Base-by-base conservation (phyloP, 768 basidiomycete genomes). In the Xerocomus potaroensis region DNA sequence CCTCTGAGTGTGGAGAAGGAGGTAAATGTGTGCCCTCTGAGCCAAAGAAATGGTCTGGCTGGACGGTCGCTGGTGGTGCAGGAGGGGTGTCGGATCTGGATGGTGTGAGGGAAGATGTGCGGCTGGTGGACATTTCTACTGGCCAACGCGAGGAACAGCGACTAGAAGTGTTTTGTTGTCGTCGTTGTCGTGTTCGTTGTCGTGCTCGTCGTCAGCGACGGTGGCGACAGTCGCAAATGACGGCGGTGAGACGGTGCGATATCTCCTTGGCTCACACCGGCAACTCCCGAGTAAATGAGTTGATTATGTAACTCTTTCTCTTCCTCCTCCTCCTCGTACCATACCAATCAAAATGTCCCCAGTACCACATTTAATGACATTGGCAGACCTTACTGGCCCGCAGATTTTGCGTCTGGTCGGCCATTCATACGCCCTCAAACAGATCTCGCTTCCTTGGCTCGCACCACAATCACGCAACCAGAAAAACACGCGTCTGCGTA, bases 1-100 rank as follows among this genome's bases (percentile, higher is more conserved):
- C 79, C 51, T 80, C 77, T 2, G 82, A 83, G 50, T 75, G 63
- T 9, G 84, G 84, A 7, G 85, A 86, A 8, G 77, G 80, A 2
- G 79, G 78, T 0, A 72, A 53, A 10, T 65, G 63, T 0, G 56
- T 54, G 12, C 56, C 69, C 19, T 81, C 79, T 32, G 74, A 66
- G 29, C 81, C 79, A 59, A 89, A 91, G 63, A 91, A 91, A 61
- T 91, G 89, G 68, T 91, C 86, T 27, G 89, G 89, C 57, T 89
- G 88, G 0, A 79, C 72, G 29, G 72, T 74, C 37, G 71, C 72
- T 24, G 63, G 63, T 5, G 83, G 78, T 8, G 16, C 31, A 33
- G 51, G 50, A 2, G 60, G 58, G 1, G 82, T 73, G 43, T 78
- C 74, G 43, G 84, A 80, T 65, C 74, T 70, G 42, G 69, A 66